A percentile compares a stretch with the other conserved stretches of the same genome.
Conservation (phyloP, 768 basidiomycete species). For the Hericium coralloides region DNA sequence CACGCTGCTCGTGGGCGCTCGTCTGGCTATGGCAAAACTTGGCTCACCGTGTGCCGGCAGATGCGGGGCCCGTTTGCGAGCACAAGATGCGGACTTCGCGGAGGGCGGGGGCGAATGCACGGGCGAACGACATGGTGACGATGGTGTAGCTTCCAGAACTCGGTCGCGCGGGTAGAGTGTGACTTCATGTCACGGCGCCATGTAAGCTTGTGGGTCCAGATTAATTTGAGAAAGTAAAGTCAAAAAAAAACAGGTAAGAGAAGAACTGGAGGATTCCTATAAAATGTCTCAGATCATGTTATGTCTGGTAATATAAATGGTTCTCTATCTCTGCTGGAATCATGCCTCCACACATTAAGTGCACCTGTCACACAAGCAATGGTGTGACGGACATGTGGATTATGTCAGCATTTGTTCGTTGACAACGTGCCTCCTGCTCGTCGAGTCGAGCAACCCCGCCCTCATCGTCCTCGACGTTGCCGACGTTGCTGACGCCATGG, state of each 20-base stretch:
- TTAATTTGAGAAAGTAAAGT: too few relatives aligned
- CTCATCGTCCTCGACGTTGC: background rate
- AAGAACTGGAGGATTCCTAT: too few relatives aligned
- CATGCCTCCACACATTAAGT: too few relatives aligned
- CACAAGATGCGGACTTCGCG: slow-evolving; percentile 75
- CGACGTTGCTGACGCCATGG: slow-evolving; percentile 16
- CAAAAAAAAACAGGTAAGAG: too few relatives aligned
- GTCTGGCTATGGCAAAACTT: background rate
- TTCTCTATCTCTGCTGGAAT: too few relatives aligned
- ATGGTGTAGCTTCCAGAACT: background rate
- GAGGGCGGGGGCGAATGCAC: slow-evolving; percentile 67
- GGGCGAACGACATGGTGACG: slow-evolving; percentile 41
- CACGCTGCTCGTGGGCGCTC: background rate
- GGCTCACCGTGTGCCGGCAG: slow-evolving; percentile 68
- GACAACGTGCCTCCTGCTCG: background rate
- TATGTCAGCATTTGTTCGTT: background rate
- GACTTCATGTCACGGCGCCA: too few relatives aligned
- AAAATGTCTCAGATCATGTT: too few relatives aligned
- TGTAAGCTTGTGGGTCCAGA: too few relatives aligned
- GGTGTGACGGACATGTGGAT: background rate
- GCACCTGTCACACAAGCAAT: background rate
- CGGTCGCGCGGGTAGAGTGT: too few relatives aligned
- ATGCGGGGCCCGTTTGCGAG: slow-evolving; percentile 69
- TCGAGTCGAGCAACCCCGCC: background rate
- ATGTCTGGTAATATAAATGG: too few relatives aligned